Base-by-base conservation (phyloP, 352 stramenopile species). In the Albugo laibachii region DNA sequence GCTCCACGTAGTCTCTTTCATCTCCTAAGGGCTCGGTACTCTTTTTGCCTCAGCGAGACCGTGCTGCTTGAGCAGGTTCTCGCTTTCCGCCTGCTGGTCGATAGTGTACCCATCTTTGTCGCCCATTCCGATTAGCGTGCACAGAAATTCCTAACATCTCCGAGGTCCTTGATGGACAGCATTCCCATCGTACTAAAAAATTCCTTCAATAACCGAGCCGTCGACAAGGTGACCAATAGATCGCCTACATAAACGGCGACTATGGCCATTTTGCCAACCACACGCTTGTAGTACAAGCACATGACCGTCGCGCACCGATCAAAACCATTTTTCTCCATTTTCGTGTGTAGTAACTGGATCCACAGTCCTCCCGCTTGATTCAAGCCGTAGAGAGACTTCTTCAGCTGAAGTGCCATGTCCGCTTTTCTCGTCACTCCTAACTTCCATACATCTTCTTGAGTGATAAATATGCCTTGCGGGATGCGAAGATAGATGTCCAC, bases 141-240 rank as follows among this genome's bases (percentile, higher is more conserved):
- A n/a, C n/a, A n/a, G n/a, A n/a, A n/a, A n/a, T n/a, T n/a, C n/a
- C n/a, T n/a, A n/a, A n/a, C n/a, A n/a, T n/a, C n/a, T 10, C n/a
- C n/a, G n/a, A n/a, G n/a, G n/a, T n/a, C n/a, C n/a, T n/a, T n/a
- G n/a, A n/a, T n/a, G n/a, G n/a, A n/a, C n/a, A n/a, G n/a, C n/a
- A n/a, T n/a, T n/a, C n/a, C n/a, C 16, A 97, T 65, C 46, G 98
- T 86, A n/a, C 74, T 62, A n/a, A 93, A 91, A 47, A 89, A 77
- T 24, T 93, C 84, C 40, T 98, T 93, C 45, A 96, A 80, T 8
- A 93, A 89, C 54, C 92, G 94, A 5, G 92, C 94, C 11, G 97
- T 86, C 58, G 74, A 96, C 0, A 99, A 80, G 59, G 38, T 43
- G 38, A 43, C 38, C 8, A 43, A 8, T 43, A 43, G 8, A 8